Evolutionary conservation across 345 rosid species (phyloP), one percentile per base, ranked within the genome.

Genomic region (Limnanthes douglasii): DNA sequence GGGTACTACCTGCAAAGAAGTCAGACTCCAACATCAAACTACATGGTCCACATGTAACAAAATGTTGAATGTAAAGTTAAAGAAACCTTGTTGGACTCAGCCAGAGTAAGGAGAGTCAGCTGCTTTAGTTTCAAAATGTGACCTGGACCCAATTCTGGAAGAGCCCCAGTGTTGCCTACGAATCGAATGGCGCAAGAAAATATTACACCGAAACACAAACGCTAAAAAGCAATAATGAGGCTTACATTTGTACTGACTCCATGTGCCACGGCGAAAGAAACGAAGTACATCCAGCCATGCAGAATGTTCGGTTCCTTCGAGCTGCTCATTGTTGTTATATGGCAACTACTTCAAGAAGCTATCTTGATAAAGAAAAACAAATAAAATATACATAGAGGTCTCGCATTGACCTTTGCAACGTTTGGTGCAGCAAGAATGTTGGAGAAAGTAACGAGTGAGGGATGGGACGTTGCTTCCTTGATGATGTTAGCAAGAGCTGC

Each of bases 91-190:
- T 69, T 73, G 14, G 79, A 68, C 65, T 77, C 96, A 9, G 96
- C 96, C 26, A 80, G 78, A 26, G 94, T 74, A 44, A 90, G 98
- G 26, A 90, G 78, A 39, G 98, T 84, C 18, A 90, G 94, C 62
- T 85, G 96, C 62, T 78, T 90, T 29, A 80, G 63, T 74, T 90
- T 90, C 15, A 77, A 80, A 53, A 73, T 60, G 67, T 90, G 98
- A 32, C 70, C 86, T 53, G 93, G 76, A 53, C 45, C 47, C 68
- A 90, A 43, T 13, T 48, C 72, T 1, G 83, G 93, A 45, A 84
- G 64, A 43, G 34, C 59, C 22, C 37, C 54, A 29, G 65, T 53
- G 50, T 69, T 73, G 65, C 67, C 98, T 90, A 56, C 35, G 11
- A 11, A 5, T n/a, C 16, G 35, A 6, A 6, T 2, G 30, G 11